Evolutionary conservation across 345 rosid species (phyloP), one percentile per base, ranked within the genome.

Genomic region (Eucalyptus coolabah): DNA sequence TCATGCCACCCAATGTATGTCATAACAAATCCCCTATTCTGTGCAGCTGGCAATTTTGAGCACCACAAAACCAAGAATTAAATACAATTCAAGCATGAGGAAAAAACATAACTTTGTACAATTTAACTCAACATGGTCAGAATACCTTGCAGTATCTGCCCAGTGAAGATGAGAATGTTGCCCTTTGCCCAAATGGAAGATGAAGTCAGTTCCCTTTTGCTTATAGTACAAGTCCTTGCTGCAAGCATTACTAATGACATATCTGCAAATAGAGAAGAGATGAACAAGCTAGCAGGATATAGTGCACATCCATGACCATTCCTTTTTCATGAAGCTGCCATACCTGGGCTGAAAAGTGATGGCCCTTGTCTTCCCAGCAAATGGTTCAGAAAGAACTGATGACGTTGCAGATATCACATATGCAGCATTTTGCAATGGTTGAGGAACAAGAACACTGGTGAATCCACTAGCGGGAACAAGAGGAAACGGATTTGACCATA

Each of bases 401-500:
- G 95, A 93, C 60, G 98, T 93, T 54, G 94, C 97, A 87, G 99
- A 98, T 90, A 98, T 91, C 90, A 97, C 92, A 90, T 92, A 94
- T 90, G 96, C 96, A 90, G 95, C 96, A 93, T 93, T 93, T 80
- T 96, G 94, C 63, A 92, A 89, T 85, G 94, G 92, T 90, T 93
- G 94, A 44, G 97, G 99, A 89, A 97, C 93, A 93, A 95, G 93
- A 85, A 97, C 94, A 93, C 92, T 95, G 53, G 91, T 94, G 90
- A 98, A 96, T 89, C 99, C 99, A 93, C 97, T 95, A 65, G 97
- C 94, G 86, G 96, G 97, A 90, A 93, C 93, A 89, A 97, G 96
- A 88, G 94, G 95, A 93, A 97, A 98, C 60, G 98, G 95, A 60
- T 88, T 92, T 86, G 99, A 98, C 98, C 98, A 98, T 90, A 92